Base-by-base conservation (phyloP, 75 land plant genomes). In the Adiantum capillusveneris region DNA sequence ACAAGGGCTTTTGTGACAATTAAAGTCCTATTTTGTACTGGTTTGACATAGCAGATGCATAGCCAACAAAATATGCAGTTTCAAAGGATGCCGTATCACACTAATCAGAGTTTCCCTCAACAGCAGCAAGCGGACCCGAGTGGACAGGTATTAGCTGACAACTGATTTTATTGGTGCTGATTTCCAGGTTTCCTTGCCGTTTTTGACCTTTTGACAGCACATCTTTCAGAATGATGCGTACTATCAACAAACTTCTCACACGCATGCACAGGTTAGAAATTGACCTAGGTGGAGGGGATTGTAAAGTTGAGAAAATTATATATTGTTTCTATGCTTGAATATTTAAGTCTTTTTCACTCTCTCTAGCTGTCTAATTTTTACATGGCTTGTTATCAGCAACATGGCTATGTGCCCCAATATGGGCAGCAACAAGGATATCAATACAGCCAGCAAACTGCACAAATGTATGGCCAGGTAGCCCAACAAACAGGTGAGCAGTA, bases 381-480 rank as follows among this genome's bases (percentile, higher is more conserved):
- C n/a, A n/a, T n/a, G n/a, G n/a, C n/a, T 25, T 28, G 27, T 19
- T 21, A 51, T 53, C 59, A 62, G 31, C 37, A 51, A 51, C 45
- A 62, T 62, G 59, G 36, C 11, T 62, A 62, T 62, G 22, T 20
- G 17, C 65, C 50, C 31, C 66, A 65, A 11, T 59, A 57, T 20
- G 9, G 28, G 14, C 68, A 66, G 52, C 68, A 66, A 20, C 63
- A 60, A 29, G 51, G 50, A 9, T 54, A 65, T n/a, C 66, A 65
- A 17, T 65, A 65, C 31, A 62, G 43, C 19, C 44, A 63, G 22
- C 52, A 39, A 44, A n/a, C 22, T 6, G 14, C 18, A 2, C 18
- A 18, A n/a, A 3, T 46, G 6, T 46, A 46, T 46, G n/a, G 27
- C 12, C 57, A 55, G 25, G 24, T 16, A 30, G 24, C 57, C 6